phyloP scores from a whole-genome alignment of 176 grass and related monocot genomes.

The Tillandsia leiboldiana region DNA sequence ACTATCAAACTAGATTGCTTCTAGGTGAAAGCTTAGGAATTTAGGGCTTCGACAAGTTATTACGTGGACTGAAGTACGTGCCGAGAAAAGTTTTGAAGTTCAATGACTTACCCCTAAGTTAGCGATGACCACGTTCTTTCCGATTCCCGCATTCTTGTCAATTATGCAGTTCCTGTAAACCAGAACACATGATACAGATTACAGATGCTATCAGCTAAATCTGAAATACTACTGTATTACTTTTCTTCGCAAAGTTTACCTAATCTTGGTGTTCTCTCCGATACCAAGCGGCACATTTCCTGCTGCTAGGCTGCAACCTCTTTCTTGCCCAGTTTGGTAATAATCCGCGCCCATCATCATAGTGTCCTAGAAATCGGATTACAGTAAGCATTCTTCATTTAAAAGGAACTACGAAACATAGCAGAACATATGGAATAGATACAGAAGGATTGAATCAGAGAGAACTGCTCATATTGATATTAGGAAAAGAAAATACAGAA shows the following conservation, averaged over 20 bases:
- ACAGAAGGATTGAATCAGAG: too few relatives aligned
- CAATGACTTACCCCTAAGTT: slow-evolving; percentile 45
- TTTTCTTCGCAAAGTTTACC: slow-evolving; percentile 19
- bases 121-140: slow-evolving; percentile 52
- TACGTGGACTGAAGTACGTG: too few relatives aligned
- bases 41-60: too few relatives aligned
- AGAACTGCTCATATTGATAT: too few relatives aligned
- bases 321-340: slow-evolving; percentile 67
- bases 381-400: neutral
- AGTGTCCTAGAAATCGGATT: slow-evolving; percentile 39
- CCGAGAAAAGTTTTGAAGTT: too few relatives aligned
- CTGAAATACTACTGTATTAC: too few relatives aligned
- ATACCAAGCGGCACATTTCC: slow-evolving; percentile 63
- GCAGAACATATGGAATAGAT: too few relatives aligned
- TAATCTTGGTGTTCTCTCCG: slow-evolving; percentile 62
- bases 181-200: too few relatives aligned
- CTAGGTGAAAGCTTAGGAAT: too few relatives aligned
- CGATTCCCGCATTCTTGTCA: slow-evolving; percentile 75
- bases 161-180: slow-evolving; percentile 55
- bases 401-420: too few relatives aligned
- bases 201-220: too few relatives aligned
- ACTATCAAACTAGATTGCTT: too few relatives aligned
- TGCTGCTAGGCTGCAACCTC: slow-evolving; percentile 34
- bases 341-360: slow-evolving; percentile 90
- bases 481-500: neutral